phyloP scores from a whole-genome alignment of 345 rosid genomes.

The Arabis alpina region DNA sequence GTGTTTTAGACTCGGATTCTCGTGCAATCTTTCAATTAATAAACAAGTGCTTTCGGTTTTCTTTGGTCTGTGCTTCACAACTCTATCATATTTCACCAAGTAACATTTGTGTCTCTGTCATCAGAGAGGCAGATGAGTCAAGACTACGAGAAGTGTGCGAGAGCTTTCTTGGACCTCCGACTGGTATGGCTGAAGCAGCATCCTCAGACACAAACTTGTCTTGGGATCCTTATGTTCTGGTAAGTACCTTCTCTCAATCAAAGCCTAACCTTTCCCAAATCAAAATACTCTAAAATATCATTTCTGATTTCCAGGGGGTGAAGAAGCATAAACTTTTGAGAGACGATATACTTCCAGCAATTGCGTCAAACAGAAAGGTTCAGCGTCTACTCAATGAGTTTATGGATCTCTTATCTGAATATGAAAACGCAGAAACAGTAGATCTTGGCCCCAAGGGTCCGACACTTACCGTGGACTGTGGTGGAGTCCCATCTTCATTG shows the following conservation, averaged over 20 bases:
- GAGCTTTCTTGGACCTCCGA: conserved; percentile 96
- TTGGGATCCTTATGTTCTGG: conserved; percentile 95
- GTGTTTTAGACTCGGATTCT: not conserved
- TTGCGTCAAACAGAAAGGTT: conserved; percentile 96
- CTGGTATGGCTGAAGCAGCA: conserved; percentile 72
- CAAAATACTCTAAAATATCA: not conserved
- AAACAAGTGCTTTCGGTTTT: not conserved
- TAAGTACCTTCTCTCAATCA: conserved; percentile 47
- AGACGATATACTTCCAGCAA: conserved; percentile 93
- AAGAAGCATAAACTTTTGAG: conserved; percentile 84
- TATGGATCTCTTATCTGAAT: conserved; percentile 92
- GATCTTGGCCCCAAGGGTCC: conserved; percentile 28
- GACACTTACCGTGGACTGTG: conserved; percentile 22
- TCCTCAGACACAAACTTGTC: conserved; percentile 55
- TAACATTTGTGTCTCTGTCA: conserved; percentile 13
- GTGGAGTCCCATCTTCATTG: conserved; percentile 38
- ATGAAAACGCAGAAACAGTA: conserved; percentile 48
- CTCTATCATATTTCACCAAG: not conserved
- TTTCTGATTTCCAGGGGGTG: conserved; percentile 67
- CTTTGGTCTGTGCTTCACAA: conserved; percentile 1
- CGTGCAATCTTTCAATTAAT: not conserved
- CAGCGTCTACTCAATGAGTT: conserved; percentile 95
- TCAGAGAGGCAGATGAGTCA: conserved; percentile 96
- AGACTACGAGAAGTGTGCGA: conserved; percentile 94
- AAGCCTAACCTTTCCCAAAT: not conserved